These are phyloP conservation scores for Aureobasidium musti DNA, from an alignment of 2,329 filamentous ascomycete genomes.

Conservation along the genomic window DNA sequence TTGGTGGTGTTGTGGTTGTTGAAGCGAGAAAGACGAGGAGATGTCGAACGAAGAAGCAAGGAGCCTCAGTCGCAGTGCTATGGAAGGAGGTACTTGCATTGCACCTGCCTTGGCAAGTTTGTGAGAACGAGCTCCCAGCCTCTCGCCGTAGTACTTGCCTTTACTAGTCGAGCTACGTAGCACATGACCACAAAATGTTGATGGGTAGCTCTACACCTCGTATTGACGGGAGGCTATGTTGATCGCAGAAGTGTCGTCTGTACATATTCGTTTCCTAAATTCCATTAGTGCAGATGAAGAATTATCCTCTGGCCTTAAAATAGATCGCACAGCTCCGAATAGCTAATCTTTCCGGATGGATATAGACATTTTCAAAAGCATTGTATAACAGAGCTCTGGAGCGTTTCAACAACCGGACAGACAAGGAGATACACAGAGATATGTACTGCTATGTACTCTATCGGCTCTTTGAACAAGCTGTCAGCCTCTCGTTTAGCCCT, in stretches of 20 bases:
- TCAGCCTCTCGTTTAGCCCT: background rate
- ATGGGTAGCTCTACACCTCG: background rate
- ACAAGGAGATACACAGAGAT: too few species aligned
- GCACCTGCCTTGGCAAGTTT: background rate
- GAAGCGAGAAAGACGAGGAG: background rate
- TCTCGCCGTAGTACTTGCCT: background rate
- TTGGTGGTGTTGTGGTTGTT: background rate
- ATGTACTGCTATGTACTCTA: background rate
- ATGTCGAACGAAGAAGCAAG: background rate
- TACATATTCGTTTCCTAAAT: background rate
- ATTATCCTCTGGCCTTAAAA: background rate
- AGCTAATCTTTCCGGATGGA: too few species aligned
- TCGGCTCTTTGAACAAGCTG: too few species aligned
- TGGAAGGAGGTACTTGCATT: slow-evolving; percentile 2
- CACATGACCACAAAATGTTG: background rate
- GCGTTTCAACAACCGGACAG: background rate
- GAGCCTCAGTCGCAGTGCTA: background rate
- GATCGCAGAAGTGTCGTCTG: background rate
- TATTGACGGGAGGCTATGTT: background rate
- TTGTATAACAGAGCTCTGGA: too few species aligned
- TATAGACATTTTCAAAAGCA: too few species aligned
- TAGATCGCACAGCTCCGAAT: too few species aligned
- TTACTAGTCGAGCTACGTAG: background rate
- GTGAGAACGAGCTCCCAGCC: background rate
- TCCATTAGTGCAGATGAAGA: too few species aligned